Base-by-base conservation (phyloP, 2,329 filamentous ascomycete genomes). In the Aspergillus pseudoviridinutans region DNA sequence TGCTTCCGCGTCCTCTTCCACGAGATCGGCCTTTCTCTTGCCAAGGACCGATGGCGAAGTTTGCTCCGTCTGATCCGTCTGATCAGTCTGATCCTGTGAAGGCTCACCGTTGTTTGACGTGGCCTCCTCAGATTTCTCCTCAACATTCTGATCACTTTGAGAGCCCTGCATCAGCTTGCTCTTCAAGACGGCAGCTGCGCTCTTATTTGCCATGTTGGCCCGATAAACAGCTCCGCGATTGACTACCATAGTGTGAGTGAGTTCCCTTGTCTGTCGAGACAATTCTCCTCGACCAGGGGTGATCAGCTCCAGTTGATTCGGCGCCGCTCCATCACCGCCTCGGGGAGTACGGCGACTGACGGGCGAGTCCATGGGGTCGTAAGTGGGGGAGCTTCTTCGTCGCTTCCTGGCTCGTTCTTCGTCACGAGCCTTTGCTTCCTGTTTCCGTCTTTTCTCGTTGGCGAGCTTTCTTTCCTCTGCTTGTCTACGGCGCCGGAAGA, bases 241-340 rank as follows among this genome's bases (percentile, higher is more conserved):
- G 59, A 94, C 87, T 7, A 96, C 85, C 84, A 95, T 91, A 64
- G 92, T 92, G 71, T 97, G 90, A 7, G 92, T 96, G 59, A 96
- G 78, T 29, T 82, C 78, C 53, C 81, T 79, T 2, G 84, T 79
- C 66, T 83, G 83, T 60, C 79, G 80, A 28, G 84, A 68, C 80
- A 86, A 63, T 73, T 84, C 62, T 55, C 79, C 80, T 57, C 78
- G 74, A 42, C 79, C 78, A 14, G 84, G 84, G 22, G 80, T 80
- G 59, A 87, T 86, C 4, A 85, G 75, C n/a, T 84, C 82, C 54
- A 87, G 70, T 22, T 77, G 77, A 41, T 69, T 70, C 5, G 80
- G 80, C 32, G 76, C 65, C 71, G 74, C 56, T 62, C 72, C 50
- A 65, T 69, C 68, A 25, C 59, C 65, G 51, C 62, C 63, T 29